Base-by-base conservation (phyloP, 2,329 filamentous ascomycete species). In the Sclerotinia minor region DNA sequence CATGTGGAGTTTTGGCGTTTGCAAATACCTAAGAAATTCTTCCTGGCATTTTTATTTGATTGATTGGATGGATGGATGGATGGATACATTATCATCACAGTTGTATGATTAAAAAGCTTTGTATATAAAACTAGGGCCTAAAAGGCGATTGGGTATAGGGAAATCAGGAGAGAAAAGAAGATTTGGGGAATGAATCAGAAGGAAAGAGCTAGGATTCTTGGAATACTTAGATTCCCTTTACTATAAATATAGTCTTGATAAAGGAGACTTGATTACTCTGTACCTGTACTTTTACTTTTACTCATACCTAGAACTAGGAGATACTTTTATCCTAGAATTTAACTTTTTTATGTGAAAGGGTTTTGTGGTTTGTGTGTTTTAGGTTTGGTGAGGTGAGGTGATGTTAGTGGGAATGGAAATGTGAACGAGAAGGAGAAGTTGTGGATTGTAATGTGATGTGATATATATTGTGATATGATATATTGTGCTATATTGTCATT, bases 1-100 rank as follows among this genome's bases (percentile, higher is more conserved):
- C 53, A 63, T 50, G 44, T 50, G 59, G 59, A 50, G 59, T 63
- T 35, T 60, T 63, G 59, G 59, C 59, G 59, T 63, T 60, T 32
- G 59, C 59, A 45, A 41, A 63, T 63, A 63, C 59, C 59, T 50
- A 63, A 63, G 45, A 63, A 41, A 50, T 50, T 50, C 59, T 41
- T 50, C 53, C 45, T 50, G 45, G 45, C 32, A 63, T 63, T 63
- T 7, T 50, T 61, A 50, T 61, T 61, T 38, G 19, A 6, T 61
- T 50, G 44, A 6, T 55, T 38, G 29, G 11, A 32, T 53, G 44
- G 9, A 11, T 24, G 21, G 21, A 9, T 59, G 50, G 50, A 17
- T 61, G 45, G 21, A 24, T 24, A 21, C 38, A 26, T 63, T 50
- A 63, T 63, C 38, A 50, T 24, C 38, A 24, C 29, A 35, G 11